Conservation (phyloP, 768 basidiomycete species). For the Boletus tylopilopsis region DNA sequence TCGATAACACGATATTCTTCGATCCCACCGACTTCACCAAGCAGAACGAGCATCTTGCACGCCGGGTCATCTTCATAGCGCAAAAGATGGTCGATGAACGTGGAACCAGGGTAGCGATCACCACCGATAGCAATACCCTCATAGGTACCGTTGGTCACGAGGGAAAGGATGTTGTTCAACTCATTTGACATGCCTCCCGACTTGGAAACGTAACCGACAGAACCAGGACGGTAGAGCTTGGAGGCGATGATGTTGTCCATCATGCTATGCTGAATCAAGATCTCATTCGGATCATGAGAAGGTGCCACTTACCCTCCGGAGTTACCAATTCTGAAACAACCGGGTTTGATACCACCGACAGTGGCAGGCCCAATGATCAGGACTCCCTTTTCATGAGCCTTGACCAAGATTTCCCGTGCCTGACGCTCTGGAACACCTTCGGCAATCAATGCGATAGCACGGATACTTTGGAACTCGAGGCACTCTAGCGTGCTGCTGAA, state of each 20-base stretch:
- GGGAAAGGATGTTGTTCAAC: slow-evolving; percentile 98
- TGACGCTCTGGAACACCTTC: slow-evolving; percentile 99
- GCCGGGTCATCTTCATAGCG: slow-evolving; percentile 96
- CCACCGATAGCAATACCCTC: slow-evolving; percentile 99
- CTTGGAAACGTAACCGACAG: slow-evolving; percentile 98
- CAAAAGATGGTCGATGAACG: slow-evolving; percentile 98
- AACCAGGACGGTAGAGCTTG: slow-evolving; percentile 96
- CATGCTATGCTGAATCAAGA: slow-evolving; percentile 55
- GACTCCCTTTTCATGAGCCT: slow-evolving; percentile 80
- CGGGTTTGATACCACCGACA: slow-evolving; percentile 99
- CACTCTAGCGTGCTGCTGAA: slow-evolving; percentile 94
- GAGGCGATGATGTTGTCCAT: slow-evolving; percentile 99
- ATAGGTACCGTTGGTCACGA: slow-evolving; percentile 96
- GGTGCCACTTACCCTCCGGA: slow-evolving; percentile 74
- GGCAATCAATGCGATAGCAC: slow-evolving; percentile 85
- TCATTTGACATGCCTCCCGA: slow-evolving; percentile 99
- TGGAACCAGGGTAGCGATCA: slow-evolving; percentile 97
- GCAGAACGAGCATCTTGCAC: slow-evolving; percentile 98
- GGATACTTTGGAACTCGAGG: slow-evolving; percentile 46
- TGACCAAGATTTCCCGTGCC: slow-evolving; percentile 91
- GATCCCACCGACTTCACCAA: slow-evolving; percentile 98
- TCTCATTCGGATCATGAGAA: background rate
- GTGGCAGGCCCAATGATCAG: slow-evolving; percentile 97
- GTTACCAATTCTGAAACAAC: slow-evolving; percentile 99
- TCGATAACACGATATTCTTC: slow-evolving; percentile 99